phyloP scores from a whole-genome alignment of 148 eudicot species.

The Arctostaphylos glauca region DNA sequence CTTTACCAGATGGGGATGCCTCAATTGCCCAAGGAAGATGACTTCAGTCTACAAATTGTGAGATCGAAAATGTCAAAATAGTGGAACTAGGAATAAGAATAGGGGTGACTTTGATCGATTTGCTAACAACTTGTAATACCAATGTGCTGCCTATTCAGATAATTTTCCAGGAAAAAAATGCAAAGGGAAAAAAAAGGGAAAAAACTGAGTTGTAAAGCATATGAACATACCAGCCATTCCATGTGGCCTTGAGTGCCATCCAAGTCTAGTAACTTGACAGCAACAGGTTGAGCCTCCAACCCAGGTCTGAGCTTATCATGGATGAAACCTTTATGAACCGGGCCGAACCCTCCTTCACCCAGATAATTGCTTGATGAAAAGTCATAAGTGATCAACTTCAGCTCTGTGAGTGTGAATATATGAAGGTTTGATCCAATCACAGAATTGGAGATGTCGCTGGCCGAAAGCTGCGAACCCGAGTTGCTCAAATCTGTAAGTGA shows the following conservation, averaged over 20 bases:
- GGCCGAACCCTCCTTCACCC: slow-evolving; percentile 94
- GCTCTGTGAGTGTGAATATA: slow-evolving; percentile 60
- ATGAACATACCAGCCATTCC: slow-evolving; percentile 79
- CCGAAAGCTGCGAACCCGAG: slow-evolving; percentile 50
- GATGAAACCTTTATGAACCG: slow-evolving; percentile 83
- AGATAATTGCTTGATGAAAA: slow-evolving; percentile 63
- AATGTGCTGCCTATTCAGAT: not conserved
- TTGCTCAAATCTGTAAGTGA: slow-evolving; percentile 61
- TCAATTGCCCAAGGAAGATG: slow-evolving; percentile 75
- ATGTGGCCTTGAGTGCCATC: slow-evolving; percentile 81
- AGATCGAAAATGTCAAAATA: not conserved
- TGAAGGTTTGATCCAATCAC: slow-evolving; percentile 60
- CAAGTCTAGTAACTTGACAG: slow-evolving; percentile 80
- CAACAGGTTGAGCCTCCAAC: slow-evolving; percentile 71
- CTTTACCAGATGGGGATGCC: slow-evolving; percentile 81
- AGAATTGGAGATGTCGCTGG: slow-evolving; percentile 56
- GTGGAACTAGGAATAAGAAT: not conserved
- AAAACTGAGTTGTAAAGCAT: not conserved
- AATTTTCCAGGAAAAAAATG: not conserved
- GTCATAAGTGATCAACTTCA: slow-evolving; percentile 56
- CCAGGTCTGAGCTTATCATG: slow-evolving; percentile 57
- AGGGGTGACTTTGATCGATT: too few relatives aligned
- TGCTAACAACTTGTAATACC: too few relatives aligned
- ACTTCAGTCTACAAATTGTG: slow-evolving; percentile 58
- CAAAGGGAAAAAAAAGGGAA: not conserved